A percentile compares a stretch with the other conserved stretches of the same genome.
Conservation (phyloP, 2,329 filamentous ascomycete genomes). For the Aspergillus transmontanensis region DNA sequence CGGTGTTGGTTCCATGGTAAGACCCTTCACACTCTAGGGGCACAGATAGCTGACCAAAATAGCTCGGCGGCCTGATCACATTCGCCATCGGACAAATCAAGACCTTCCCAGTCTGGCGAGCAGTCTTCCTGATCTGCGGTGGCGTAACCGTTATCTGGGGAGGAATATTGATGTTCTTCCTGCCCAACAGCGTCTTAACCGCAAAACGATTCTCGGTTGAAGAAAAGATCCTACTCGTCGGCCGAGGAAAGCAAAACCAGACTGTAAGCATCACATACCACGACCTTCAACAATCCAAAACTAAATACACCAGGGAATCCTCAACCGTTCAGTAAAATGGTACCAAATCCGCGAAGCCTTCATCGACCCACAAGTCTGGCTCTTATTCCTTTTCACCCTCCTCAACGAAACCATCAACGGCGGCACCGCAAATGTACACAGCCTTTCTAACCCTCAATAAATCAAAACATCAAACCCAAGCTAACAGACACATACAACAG, state of each 20-base stretch:
- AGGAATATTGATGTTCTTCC: slow-evolving; percentile 40
- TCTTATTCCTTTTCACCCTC: slow-evolving; percentile 50
- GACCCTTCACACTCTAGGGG: background rate
- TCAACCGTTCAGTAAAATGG: slow-evolving; percentile 52
- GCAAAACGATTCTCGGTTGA: slow-evolving; percentile 47
- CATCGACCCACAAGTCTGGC: slow-evolving; percentile 49
- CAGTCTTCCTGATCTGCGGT: slow-evolving; percentile 50
- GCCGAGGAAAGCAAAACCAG: slow-evolving; percentile 30
- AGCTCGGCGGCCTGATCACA: slow-evolving; percentile 28
- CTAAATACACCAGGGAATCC: slow-evolving; percentile 37
- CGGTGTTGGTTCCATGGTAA: slow-evolving; percentile 40
- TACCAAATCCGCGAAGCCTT: slow-evolving; percentile 54
- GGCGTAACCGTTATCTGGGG: slow-evolving; percentile 49
- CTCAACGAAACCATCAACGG: slow-evolving; percentile 56
- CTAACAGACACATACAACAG: background rate
- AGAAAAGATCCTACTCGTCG: slow-evolving; percentile 49
- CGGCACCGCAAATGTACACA: slow-evolving; percentile 51
- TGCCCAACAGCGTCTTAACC: slow-evolving; percentile 48
- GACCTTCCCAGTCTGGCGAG: slow-evolving; percentile 47
- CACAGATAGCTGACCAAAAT: background rate
- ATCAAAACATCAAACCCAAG: background rate
- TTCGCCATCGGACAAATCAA: slow-evolving; percentile 46
- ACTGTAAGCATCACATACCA: slow-evolving; percentile 3
- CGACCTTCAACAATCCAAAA: background rate
- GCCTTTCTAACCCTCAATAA: too few relatives aligned